Conservation (phyloP, 2,329 filamentous ascomycete species). For the Scedosporium apiospermum region DNA sequence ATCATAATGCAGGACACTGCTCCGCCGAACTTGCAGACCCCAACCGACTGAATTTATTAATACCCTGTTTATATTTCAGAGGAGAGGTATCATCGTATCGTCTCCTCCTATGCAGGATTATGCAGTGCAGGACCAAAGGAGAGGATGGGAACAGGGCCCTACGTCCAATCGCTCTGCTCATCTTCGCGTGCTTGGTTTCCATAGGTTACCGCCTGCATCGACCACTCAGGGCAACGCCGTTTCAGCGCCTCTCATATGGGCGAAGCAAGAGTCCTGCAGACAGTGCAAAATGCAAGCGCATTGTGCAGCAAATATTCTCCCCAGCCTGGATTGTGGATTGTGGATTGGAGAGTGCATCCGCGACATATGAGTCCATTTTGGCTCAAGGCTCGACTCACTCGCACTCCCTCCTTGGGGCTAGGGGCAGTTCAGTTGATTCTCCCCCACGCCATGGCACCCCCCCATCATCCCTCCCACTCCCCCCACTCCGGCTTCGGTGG, state of each 20-base stretch:
- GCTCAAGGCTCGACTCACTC: not conserved
- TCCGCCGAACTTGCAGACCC: not conserved
- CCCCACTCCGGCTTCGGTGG: not conserved
- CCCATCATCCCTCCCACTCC: not conserved
- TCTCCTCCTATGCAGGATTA: not conserved
- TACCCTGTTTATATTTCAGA: not conserved
- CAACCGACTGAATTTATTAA: not conserved
- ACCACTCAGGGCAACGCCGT: not conserved
- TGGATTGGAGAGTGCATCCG: no score
- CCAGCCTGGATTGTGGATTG: no score
- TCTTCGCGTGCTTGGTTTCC: conserved; percentile 3
- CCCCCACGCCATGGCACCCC: not conserved
- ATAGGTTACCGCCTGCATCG: conserved; percentile 1
- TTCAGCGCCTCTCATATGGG: not conserved
- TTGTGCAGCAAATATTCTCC: not conserved
- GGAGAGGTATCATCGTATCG: not conserved
- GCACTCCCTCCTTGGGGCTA: not conserved
- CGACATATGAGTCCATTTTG: not conserved
- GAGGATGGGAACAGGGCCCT: not conserved
- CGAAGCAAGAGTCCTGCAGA: not conserved
- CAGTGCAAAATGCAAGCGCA: not conserved
- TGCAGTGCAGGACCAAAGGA: not conserved
- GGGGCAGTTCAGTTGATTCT: not conserved
- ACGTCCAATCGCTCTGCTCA: conserved; percentile 5
- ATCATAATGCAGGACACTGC: not conserved